Conservation (phyloP, 805 yeast genomes). For the Scheffersomyces lignosus region DNA sequence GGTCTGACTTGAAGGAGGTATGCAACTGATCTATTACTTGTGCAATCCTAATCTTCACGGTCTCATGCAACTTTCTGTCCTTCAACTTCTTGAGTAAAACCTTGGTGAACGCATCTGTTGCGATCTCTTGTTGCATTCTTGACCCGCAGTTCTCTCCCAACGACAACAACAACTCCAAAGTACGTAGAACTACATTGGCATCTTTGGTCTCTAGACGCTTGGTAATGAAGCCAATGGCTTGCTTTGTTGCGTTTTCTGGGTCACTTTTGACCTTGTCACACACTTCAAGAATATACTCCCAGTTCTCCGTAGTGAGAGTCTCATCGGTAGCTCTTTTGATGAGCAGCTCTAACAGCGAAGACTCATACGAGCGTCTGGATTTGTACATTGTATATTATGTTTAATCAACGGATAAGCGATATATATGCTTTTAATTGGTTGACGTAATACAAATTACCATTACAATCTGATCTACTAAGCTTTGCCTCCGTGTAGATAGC, state of each 20-base stretch:
- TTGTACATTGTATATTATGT: background rate
- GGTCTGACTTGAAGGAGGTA: slow-evolving; percentile 67
- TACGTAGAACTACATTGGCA: slow-evolving; percentile 41
- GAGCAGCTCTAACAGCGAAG: slow-evolving; percentile 15
- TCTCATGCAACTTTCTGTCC: slow-evolving; percentile 58
- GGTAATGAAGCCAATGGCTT: slow-evolving; percentile 27
- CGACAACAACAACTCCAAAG: slow-evolving; percentile 37
- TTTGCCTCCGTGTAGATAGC: no score
- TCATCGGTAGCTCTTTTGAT: slow-evolving; percentile 42
- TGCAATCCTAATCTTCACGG: slow-evolving; percentile 63
- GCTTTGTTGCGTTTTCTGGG: slow-evolving; percentile 38
- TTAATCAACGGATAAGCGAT: background rate
- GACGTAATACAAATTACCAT: no score
- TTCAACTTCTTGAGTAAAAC: slow-evolving; percentile 46
- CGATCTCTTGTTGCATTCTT: slow-evolving; percentile 44
- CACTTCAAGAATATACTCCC: slow-evolving; percentile 45
- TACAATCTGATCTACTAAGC: no score
- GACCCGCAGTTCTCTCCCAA: slow-evolving; percentile 48
- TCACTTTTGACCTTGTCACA: slow-evolving; percentile 37
- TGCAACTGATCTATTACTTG: slow-evolving; percentile 70
- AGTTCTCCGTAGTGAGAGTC: slow-evolving; percentile 41
- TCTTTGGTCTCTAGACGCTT: slow-evolving; percentile 29
- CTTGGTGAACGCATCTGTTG: slow-evolving; percentile 34
- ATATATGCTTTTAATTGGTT: no score
- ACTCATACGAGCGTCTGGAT: background rate